These are phyloP conservation scores for Fistulifera pelliculosa DNA, from an alignment of 108 stramenopile species.

Conservation along the genomic window DNA sequence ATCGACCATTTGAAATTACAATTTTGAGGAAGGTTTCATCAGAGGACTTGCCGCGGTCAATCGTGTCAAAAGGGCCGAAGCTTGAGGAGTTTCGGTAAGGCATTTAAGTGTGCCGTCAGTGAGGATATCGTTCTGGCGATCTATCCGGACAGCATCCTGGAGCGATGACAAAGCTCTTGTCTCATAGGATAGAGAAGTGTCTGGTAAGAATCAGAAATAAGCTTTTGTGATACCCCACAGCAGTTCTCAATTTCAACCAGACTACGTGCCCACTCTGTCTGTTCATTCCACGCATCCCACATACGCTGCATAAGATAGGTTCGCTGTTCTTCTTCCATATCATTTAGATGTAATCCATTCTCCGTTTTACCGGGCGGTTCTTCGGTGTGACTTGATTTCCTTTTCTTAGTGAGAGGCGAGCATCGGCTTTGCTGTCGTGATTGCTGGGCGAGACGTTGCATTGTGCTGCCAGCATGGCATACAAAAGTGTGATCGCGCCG, in stretches of 20 bases:
- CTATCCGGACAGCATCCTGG: too few relatives aligned
- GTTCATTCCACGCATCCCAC: slow-evolving; percentile 53
- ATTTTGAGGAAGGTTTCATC: too few relatives aligned
- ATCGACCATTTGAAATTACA: too few relatives aligned
- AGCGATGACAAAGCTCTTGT: slow-evolving; percentile 15
- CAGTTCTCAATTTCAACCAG: slow-evolving; percentile 31
- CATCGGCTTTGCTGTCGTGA: neutral
- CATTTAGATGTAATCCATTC: neutral
- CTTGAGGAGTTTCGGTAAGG: too few relatives aligned
- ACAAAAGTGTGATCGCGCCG: slow-evolving; percentile 39
- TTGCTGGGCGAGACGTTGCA: slow-evolving; percentile 47
- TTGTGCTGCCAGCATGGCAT: slow-evolving; percentile 30
- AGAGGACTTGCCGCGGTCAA: too few relatives aligned
- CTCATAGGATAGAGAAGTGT: slow-evolving; percentile 30
- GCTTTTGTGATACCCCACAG: slow-evolving; percentile 16
- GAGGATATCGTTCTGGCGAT: too few relatives aligned
- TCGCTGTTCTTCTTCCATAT: slow-evolving; percentile 18
- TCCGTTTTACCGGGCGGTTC: neutral
- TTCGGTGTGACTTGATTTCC: neutral
- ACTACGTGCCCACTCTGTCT: slow-evolving; percentile 37
- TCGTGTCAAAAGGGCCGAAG: too few relatives aligned
- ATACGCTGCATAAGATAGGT: slow-evolving; percentile 34
- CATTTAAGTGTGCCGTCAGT: too few relatives aligned
- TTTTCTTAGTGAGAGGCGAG: neutral
- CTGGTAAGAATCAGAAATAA: slow-evolving; percentile 25